Base-by-base conservation (phyloP, 2,329 filamentous ascomycete species). In the Coccinonectria pachysandricola region DNA sequence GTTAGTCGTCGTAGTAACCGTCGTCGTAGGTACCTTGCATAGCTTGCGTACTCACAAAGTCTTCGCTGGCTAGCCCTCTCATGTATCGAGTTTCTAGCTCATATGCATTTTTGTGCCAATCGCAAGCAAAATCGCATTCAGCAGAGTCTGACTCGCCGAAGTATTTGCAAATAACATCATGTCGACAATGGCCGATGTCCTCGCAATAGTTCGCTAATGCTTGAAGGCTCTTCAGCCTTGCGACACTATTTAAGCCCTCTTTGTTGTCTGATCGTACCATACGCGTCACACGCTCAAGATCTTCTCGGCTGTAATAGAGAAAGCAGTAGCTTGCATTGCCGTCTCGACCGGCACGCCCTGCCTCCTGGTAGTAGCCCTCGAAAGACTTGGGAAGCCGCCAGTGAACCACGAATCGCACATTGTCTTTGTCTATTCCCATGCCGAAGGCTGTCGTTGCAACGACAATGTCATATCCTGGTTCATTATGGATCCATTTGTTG, bases 341-440 rank as follows among this genome's bases (percentile, higher is more conserved):
- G 43, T 96, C 88, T 20, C 88, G 73, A 1, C 88, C 88, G 5
- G 87, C 88, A 19, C 88, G 79, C 0, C 88, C 88, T 2, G 85
- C 87, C 64, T 96, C 88, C 56, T 96, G 88, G 46, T 95, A 94
- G 50, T 91, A 95, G 1, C 87, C 85, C 52, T 96, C 88, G 50
- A 96, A 94, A 3, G 81, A 91, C 49, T 93, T 92, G 7, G 88
- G 84, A 7, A 94, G 68, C 32, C 85, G 81, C 86, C 88, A 96
- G 55, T 96, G 88, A 2, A 91, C 76, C 1, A 96, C 87, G 45
- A 95, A 95, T 3, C 88, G 80, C 8, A 96, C 88, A 42, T 93
- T 80, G 27, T 91, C 76, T 54, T 95, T 95, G 54, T 96, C 87
- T 38, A 96, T 95, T 14, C 88, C 88, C 88, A 96, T 96, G 3